A percentile compares a stretch with the other conserved stretches of the same genome.
These are phyloP conservation scores for Dillenia suffruticosa DNA, from an alignment of 164 flowering plant species.

Conservation along the genomic window DNA sequence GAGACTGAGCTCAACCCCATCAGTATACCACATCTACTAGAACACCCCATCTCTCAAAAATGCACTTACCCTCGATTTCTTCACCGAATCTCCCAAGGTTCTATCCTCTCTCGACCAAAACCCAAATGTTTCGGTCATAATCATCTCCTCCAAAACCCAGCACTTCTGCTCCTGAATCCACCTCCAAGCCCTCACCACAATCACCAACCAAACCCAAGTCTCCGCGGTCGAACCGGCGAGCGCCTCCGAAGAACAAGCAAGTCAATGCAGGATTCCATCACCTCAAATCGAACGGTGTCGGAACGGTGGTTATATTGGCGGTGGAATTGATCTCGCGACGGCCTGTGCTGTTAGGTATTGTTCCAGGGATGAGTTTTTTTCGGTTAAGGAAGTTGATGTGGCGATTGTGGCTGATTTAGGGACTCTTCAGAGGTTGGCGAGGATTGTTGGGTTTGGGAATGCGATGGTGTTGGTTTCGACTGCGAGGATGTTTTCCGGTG, in stretches of 20 bases:
- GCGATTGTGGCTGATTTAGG: constrained; percentile 84
- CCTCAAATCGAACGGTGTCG: constrained; percentile 72
- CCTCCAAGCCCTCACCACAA: constrained; percentile 28
- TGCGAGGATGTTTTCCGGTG: constrained; percentile 53
- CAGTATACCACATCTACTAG: constrained; percentile 44
- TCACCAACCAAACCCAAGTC: not conserved
- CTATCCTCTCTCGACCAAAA: constrained; percentile 60
- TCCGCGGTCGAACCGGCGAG: constrained; percentile 52
- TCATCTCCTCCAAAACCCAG: constrained; percentile 52
- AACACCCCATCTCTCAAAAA: constrained; percentile 58
- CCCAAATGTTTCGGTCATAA: constrained; percentile 54
- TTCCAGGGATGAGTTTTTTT: constrained; percentile 52
- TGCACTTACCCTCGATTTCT: constrained; percentile 73
- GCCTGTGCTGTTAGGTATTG: constrained; percentile 87
- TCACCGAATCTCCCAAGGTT: constrained; percentile 72
- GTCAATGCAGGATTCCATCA: constrained; percentile 56
- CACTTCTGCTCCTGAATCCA: constrained; percentile 94
- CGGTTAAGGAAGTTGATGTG: constrained; percentile 89
- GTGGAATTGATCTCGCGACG: constrained; percentile 69
- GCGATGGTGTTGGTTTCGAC: constrained; percentile 82
- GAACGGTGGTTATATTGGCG: constrained; percentile 89
- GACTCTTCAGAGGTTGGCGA: constrained; percentile 84
- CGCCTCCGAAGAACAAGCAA: constrained; percentile 54
- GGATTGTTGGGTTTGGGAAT: constrained; percentile 71
- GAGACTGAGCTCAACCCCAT: constrained; percentile 13